Base-by-base conservation (phyloP, 2,329 filamentous ascomycete species). In the Diplocarpon rosae region DNA sequence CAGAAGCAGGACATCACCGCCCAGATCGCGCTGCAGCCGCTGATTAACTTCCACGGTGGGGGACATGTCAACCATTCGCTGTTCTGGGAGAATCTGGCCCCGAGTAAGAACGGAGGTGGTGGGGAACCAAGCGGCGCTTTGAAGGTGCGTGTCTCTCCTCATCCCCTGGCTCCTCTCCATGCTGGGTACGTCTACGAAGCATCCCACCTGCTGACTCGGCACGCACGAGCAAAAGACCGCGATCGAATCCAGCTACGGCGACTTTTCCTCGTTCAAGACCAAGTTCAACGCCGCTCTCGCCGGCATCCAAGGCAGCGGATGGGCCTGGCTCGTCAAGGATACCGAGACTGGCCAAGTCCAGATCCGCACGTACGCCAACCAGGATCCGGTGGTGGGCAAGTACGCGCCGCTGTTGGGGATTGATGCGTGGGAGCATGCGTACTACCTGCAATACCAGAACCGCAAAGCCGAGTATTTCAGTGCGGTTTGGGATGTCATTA, bases 401-500 rank as follows among this genome's bases (percentile, higher is more conserved):
- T 86, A 83, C 63, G 74, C 79, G 59, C 89, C 89, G 31, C 71
- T 95, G 39, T 69, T 95, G 37, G 89, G 89, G 46, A 83, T 95
- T 59, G 89, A 95, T 69, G 89, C 88, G 77, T 93, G 86, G 87
- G 87, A 94, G 68, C 87, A 94, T 67, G 87, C 88, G 0, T 94
- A 93, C 61, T 94, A 94, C 60, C 66, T 93, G n/a, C 85, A 85
- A 75, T 89, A 88, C 56, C 69, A 83, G 47, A 88, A 88, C 56
- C 76, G 78, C 47, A 86, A 87, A 64, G 80, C 79, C 0, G 77
- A 78, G 0, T 89, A 89, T 54, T 73, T 86, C 10, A 75, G 83
- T 50, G 83, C 83, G 51, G 84, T 87, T 55, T 88, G 83, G 83
- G 78, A 78, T 33, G 75, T 88, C 29, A 77, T 88, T 59, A 87